Conservation (phyloP, 2,329 filamentous ascomycete genomes). For the Sclerotinia minor region DNA sequence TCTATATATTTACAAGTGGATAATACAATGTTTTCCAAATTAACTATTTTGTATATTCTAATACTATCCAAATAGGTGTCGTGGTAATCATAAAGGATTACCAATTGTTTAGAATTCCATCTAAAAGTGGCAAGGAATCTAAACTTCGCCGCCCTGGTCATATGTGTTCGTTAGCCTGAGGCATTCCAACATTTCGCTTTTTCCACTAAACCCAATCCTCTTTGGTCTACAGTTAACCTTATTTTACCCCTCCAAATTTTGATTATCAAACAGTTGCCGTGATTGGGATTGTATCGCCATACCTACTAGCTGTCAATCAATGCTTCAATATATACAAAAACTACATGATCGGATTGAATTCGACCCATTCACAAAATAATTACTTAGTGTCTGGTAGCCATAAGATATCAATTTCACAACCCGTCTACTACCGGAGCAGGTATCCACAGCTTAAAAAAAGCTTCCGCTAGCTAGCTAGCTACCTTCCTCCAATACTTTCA, state of each 20-base stretch:
- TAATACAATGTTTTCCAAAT: too few relatives aligned
- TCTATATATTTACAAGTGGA: too few relatives aligned
- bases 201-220: not conserved
- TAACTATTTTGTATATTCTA: too few relatives aligned
- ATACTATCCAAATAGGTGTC: too few relatives aligned
- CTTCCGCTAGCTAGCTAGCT: not conserved
- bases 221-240: not conserved
- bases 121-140: not conserved
- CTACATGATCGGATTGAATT: not conserved
- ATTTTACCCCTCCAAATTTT: too few relatives aligned
- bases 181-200: not conserved
- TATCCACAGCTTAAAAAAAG: not conserved
- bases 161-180: not conserved
- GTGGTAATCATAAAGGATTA: too few relatives aligned
- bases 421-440: too few relatives aligned
- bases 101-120: not conserved
- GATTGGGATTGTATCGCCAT: not conserved
- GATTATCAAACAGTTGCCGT: too few relatives aligned
- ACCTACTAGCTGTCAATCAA: not conserved
- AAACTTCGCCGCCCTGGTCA: not conserved
- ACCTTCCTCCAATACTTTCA: not conserved
- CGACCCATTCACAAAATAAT: not conserved
- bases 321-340: not conserved
- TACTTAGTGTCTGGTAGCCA: not conserved
- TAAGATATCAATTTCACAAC: not conserved